A percentile compares a stretch with the other conserved stretches of the same genome.
These are phyloP conservation scores for Flaveria floridana DNA, from an alignment of 140 eudicot genomes.

Conservation along the genomic window DNA sequence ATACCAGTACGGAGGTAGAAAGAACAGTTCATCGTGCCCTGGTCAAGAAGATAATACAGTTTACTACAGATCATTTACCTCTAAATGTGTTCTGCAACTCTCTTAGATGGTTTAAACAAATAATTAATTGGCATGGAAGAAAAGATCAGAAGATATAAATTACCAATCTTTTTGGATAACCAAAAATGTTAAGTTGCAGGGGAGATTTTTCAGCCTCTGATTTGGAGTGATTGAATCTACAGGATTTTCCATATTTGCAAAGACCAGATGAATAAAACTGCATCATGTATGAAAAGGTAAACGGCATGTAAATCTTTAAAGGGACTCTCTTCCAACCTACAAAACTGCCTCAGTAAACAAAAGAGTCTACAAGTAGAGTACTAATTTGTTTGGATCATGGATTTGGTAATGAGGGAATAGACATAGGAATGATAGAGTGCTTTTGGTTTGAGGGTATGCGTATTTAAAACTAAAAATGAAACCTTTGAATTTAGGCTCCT, in stretches of 20 bases:
- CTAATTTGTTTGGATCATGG: too few species aligned
- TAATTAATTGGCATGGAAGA: neutral
- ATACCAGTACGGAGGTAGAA: slow-evolving; percentile 62
- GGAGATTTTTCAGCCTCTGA: slow-evolving; percentile 27
- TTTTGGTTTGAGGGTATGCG: too few species aligned
- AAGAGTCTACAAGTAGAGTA: too few species aligned
- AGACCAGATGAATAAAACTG: slow-evolving; percentile 49
- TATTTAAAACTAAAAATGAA: too few species aligned
- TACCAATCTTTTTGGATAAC: slow-evolving; percentile 57
- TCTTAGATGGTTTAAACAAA: slow-evolving; percentile 6
- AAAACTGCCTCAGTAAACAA: too few species aligned
- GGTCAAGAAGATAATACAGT: slow-evolving; percentile 9
- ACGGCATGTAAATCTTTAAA: slow-evolving; percentile 1
- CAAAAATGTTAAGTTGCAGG: slow-evolving; percentile 39
- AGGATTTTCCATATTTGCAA: slow-evolving; percentile 61
- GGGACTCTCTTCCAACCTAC: neutral
- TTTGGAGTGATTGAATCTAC: slow-evolving; percentile 48
- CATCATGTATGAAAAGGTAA: slow-evolving; percentile 25
- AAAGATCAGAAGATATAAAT: slow-evolving; percentile 8
- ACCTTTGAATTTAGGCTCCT: too few species aligned
- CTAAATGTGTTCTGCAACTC: neutral
- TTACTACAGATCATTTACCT: neutral
- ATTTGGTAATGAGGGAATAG: too few species aligned
- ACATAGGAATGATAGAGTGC: too few species aligned
- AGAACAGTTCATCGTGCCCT: slow-evolving; percentile 51